Base-by-base conservation (phyloP, 1,284 basidiomycete genomes). In the Caloboletus firmus region DNA sequence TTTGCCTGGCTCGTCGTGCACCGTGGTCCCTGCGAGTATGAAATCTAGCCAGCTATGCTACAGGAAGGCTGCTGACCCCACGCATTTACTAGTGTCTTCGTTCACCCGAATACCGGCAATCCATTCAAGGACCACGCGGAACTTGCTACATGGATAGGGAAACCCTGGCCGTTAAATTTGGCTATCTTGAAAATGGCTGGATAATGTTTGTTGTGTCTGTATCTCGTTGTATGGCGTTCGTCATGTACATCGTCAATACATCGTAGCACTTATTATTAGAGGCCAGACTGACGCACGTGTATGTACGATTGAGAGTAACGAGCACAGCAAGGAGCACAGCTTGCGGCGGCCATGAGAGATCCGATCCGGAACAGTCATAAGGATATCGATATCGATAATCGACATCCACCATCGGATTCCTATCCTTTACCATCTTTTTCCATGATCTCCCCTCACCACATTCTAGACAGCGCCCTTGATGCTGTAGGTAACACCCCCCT, bases 401-500 rank as follows among this genome's bases (percentile, higher is more conserved):
- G 28, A 9, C 28, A 30, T 9, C 28, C 28, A 9, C 28, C 28
- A 10, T 24, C 5, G 24, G 5, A 24, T 24, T 24, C 28, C 26
- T 8, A 7, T 8, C 18, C n/a, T n/a, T 22, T 3, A 11, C 9
- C 28, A 2, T 20, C 45, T 13, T 31, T 18, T 36, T 28, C 22
- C 62, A 67, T 68, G 64, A 1, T 42, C 4, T n/a, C 52, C 31
- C 28, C 59, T 24, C 55, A 37, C 55, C 77, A 72, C 18, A 79
- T 97, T 45, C 79, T 95, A 45, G 81, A 90, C 61, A 85, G 79
- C 36, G 91, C 89, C 7, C 83, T 96, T 49, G 90, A 84, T 44
- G 92, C 91, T 15, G 85, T 98, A 24, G 95, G 95, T 6, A 80
- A 93, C 63, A 98, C 96, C 0, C 96, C 95, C 4, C 81, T 99